Conservation (phyloP, 208 protist genomes). For the Acanthamoeba triangularis region DNA sequence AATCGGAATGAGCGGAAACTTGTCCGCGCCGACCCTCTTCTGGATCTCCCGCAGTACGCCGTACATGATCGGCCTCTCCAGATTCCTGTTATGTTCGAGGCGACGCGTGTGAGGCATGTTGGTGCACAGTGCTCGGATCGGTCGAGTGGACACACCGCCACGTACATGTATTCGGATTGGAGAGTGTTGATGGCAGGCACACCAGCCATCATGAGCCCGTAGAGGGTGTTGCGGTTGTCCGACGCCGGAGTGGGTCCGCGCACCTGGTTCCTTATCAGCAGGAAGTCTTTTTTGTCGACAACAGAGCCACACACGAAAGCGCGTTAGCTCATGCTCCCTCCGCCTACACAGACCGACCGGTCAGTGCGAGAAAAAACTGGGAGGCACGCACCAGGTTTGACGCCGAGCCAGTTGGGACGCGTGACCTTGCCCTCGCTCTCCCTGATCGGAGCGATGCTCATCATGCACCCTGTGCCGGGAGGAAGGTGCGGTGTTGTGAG, state of each 20-base stretch:
- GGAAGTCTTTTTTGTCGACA: background rate
- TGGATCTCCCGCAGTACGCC: conserved; percentile 28
- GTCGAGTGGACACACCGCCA: background rate
- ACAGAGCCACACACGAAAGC: no score
- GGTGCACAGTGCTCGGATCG: background rate
- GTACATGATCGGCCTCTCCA: conserved; percentile 62
- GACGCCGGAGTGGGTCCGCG: conserved; percentile 4
- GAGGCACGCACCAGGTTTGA: conserved; percentile 23
- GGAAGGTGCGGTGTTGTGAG: no score
- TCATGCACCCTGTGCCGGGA: conserved; percentile 26
- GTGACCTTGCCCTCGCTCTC: conserved; percentile 61
- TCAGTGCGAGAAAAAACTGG: no score
- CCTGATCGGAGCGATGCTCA: conserved; percentile 35
- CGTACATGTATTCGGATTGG: conserved; percentile 65
- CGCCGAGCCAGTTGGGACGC: conserved; percentile 2
- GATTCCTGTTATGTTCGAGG: background rate
- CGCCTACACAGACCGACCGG: no score
- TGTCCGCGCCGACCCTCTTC: conserved; percentile 24
- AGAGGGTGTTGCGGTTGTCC: conserved; percentile 42
- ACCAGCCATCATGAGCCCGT: conserved; percentile 42
- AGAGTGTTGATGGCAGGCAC: conserved; percentile 63
- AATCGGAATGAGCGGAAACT: conserved; percentile 68
- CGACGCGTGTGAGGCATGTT: background rate
- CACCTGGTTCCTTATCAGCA: conserved; percentile 62
- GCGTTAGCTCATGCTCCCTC: background rate